phyloP scores from a whole-genome alignment of 2,329 filamentous ascomycete genomes.

The Aspergillus sp. region DNA sequence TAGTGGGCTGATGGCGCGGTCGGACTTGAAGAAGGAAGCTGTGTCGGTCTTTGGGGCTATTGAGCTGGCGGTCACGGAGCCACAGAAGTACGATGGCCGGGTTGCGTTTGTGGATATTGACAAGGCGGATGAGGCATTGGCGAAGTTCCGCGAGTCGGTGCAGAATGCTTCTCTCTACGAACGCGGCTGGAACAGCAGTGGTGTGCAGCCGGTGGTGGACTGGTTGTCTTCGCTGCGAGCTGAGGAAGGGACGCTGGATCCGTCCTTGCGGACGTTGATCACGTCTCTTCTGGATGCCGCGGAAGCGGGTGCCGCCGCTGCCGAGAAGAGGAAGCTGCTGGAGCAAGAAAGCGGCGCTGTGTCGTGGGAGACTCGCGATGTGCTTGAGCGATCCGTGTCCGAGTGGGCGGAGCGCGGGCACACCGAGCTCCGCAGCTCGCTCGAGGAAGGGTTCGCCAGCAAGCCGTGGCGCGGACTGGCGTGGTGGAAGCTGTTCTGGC shows the following conservation, averaged over 20 bases:
- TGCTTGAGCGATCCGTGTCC: constrained; percentile 62
- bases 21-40: constrained; percentile 33
- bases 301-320: constrained; percentile 32
- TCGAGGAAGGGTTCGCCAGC: constrained; percentile 77
- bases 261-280: constrained; percentile 67
- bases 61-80: constrained; percentile 51
- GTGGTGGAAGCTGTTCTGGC: constrained; percentile 97
- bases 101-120: constrained; percentile 64
- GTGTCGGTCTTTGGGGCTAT: constrained; percentile 40
- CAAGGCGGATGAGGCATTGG: constrained; percentile 64
- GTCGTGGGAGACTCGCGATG: constrained; percentile 46
- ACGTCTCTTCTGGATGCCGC: constrained; percentile 61
- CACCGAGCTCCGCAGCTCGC: constrained; percentile 75
- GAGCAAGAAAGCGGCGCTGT: constrained; percentile 39
- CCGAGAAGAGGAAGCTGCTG: constrained; percentile 33
- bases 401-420: constrained; percentile 80
- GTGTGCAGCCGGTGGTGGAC: constrained; percentile 63
- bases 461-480: constrained; percentile 74
- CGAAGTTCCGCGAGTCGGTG: constrained; percentile 68
- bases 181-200: constrained; percentile 71
- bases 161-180: constrained; percentile 72
- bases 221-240: constrained; percentile 58
- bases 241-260: constrained; percentile 59
- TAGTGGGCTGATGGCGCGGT: constrained; percentile 33
- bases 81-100: constrained; percentile 22